Base-by-base conservation (phyloP, 768 basidiomycete species). In the Obba rivulosa region DNA sequence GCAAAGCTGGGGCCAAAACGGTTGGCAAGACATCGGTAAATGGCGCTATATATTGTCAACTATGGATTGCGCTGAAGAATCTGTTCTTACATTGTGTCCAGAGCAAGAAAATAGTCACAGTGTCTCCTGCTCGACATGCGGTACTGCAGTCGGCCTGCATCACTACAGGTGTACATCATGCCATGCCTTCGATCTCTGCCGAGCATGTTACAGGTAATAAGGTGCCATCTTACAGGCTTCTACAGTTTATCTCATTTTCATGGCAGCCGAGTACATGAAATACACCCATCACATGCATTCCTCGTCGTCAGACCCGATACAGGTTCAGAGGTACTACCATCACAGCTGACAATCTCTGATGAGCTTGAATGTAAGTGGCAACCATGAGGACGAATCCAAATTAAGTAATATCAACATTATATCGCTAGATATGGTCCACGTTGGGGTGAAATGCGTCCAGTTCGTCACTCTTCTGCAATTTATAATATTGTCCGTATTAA, bases 11-110 rank as follows among this genome's bases (percentile, higher is more conserved):
- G 83, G 83, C 1, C 77, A 76, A 23, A 68, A 70, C 36, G 87
- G 89, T 1, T 96, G 94, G 94, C 82, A 82, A 49, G 88, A 92
- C 60, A 82, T 96, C 45, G 89, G 92, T 92, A 60, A 52, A 86
- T 76, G 7, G 60, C 20, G 2, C 28, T 31, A 37, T 31, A 14
- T 20, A 23, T 35, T 25, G 48, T 49, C 38, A 43, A 38, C 31
- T 39, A 42, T 46, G 45, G 43, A 31, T 23, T 28, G 18, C 17
- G 17, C 14, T 38, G 14, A 43, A 53, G 42, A 50, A n/a, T 36
- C 8, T 34, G 10, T 37, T n/a, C 21, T 35, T 22, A 22, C 39
- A 17, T 22, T 9, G 45, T 8, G 21, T 74, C 69, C 72, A 73
- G 86, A 93, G 58, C 91, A 83, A 55, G 78, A 87, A 56, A 88